These are phyloP conservation scores for Moesziomyces sp. DNA, from an alignment of 1,284 basidiomycete species.

Conservation along the genomic window DNA sequence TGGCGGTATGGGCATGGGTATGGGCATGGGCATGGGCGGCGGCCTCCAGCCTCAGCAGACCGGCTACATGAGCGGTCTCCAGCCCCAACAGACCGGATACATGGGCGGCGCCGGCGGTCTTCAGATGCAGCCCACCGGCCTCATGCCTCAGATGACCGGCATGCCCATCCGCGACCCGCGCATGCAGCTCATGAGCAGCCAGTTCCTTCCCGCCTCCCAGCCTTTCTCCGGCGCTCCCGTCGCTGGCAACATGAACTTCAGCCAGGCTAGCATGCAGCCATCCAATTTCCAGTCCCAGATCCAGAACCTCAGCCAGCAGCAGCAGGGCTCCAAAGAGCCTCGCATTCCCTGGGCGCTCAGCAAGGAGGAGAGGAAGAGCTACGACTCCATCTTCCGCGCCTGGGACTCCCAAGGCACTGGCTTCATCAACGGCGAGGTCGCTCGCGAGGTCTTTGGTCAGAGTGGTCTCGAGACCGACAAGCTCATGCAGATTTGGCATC, in stretches of 20 bases:
- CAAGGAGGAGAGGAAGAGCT: constrained; percentile 93
- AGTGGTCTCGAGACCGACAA: constrained; percentile 89
- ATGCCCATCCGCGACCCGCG: constrained; percentile 64
- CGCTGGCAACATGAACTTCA: constrained; percentile 65
- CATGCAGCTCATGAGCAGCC: constrained; percentile 65
- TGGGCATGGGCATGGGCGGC: constrained; percentile 24
- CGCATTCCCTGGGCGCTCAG: constrained; percentile 88
- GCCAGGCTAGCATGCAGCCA: constrained; percentile 63
- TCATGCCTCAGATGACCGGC: constrained; percentile 67
- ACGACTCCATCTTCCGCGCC: constrained; percentile 94
- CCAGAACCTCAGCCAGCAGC: constrained; percentile 71
- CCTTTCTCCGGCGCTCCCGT: constrained; percentile 64
- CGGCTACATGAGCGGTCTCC: constrained; percentile 54
- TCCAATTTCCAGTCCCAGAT: constrained; percentile 64
- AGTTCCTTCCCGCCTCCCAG: constrained; percentile 65
- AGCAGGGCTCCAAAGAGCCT: constrained; percentile 77
- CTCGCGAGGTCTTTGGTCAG: constrained; percentile 93
- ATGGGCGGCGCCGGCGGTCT: constrained; percentile 47
- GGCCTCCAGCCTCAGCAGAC: constrained; percentile 56
- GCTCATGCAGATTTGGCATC: constrained; percentile 88
- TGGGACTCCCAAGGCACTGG: constrained; percentile 88
- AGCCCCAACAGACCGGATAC: constrained; percentile 54
- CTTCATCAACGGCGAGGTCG: constrained; percentile 87
- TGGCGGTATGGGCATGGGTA: constrained; percentile 23
- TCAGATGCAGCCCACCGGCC: constrained; percentile 58